Evolutionary conservation across 2,329 filamentous ascomycete genomes (phyloP).

Genomic region (Colletotrichum gloeosporioides): DNA sequence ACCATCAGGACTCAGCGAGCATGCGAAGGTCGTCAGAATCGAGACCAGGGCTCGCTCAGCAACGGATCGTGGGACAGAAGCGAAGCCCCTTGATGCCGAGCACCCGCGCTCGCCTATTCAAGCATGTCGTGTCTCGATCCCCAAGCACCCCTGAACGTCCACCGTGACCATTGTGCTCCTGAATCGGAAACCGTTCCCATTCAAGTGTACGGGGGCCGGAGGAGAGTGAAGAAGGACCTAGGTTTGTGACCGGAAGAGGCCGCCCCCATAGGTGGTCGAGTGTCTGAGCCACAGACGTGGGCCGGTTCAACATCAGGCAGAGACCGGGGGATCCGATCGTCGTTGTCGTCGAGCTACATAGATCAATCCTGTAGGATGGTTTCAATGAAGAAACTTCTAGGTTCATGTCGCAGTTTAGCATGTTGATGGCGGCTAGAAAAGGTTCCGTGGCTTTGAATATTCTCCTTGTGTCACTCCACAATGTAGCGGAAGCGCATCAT

Average conservation of each 20-base stretch:
- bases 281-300: conserved; percentile 9
- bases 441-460: neutral
- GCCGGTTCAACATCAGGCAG: conserved; percentile 1
- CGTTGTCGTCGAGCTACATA: neutral
- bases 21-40: neutral
- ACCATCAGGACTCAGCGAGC: neutral
- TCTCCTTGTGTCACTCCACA: neutral
- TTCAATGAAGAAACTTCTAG: neutral
- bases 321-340: neutral
- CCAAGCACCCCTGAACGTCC: neutral
- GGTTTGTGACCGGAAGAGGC: neutral
- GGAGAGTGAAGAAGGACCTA: neutral
- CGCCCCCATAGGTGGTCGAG: neutral
- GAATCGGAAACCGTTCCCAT: neutral
- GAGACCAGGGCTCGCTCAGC: neutral
- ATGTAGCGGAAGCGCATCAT: neutral
- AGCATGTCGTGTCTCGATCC: conserved; percentile 6
- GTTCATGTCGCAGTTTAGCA: neutral
- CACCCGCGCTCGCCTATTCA: neutral
- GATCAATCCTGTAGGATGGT: neutral
- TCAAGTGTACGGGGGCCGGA: neutral
- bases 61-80: neutral
- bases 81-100: neutral
- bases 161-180: neutral
- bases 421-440: neutral